Evolutionary conservation across 352 stramenopile genomes (phyloP), one percentile per base, ranked within the genome.

Genomic region (Phytophthora colocasiae): DNA sequence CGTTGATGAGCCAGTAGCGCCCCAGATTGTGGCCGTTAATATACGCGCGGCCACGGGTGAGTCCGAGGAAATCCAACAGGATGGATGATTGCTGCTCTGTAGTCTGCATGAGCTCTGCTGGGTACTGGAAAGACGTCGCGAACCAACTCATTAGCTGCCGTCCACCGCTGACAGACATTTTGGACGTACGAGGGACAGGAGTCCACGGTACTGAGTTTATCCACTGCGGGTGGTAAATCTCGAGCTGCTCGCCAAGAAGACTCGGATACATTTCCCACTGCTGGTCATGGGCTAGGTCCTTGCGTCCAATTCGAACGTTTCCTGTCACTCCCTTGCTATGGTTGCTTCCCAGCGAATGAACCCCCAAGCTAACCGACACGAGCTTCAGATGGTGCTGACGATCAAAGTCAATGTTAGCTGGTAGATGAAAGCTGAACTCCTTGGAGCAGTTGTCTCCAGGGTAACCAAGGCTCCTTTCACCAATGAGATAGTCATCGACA

Each of bases 1-100:
- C 58, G 56, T 77, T 78, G 43, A 88, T 79, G 24, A 90, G 65
- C 83, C 83, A 92, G 61, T 84, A 85, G 56, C 83, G 83, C 3
- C 83, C 83, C n/a, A 92, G 48, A 24, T 87, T 77, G 49, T 89
- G 75, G 22, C 83, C 83, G 51, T 92, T 92, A 4, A 92, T 71
- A 57, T 80, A 92, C 29, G 73, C 62, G 4, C 77, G 81, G 14
- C 83, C 83, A 47, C 83, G 81, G 5, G 80, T 87, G 27, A 92
- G 77, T 3, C 83, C 83, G 4, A 79, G 38, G 19, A 71, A 83
- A 50, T 92, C 83, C 17, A 92, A 29, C 8, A 92, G 45, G 32
- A 89, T 80, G n/a, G 83, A 85, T 19, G 55, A 69, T n/a, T 71
- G 70, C 54, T 62, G 59, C 36, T 50, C 77, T 60, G 27, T 59